Evolutionary conservation across 2,329 filamentous ascomycete genomes (phyloP).

Genomic region (Talaromyces sp.): DNA sequence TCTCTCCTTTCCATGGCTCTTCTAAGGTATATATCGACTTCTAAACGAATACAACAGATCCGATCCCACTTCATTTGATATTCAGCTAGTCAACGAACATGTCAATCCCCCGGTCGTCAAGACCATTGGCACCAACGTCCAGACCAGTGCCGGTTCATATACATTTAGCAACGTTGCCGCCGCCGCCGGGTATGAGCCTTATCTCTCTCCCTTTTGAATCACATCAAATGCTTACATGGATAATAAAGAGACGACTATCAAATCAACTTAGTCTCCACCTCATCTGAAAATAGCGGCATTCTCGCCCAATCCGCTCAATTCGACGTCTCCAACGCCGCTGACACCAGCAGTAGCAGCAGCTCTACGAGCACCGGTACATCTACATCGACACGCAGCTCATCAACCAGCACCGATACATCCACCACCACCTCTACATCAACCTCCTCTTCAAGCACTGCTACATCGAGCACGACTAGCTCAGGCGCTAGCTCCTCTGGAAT

Average conservation of each 20-base stretch:
- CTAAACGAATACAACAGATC: conserved; percentile 27
- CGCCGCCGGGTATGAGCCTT: neutral
- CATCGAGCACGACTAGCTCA: conserved; percentile 21
- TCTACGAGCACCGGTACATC: neutral
- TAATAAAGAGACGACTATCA: conserved; percentile 37
- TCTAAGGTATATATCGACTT: neutral
- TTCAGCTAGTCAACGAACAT: conserved; percentile 43
- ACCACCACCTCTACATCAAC: conserved; percentile 17
- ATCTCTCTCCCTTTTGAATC: neutral
- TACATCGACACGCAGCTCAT: conserved; percentile 15
- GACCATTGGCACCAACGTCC: conserved; percentile 34
- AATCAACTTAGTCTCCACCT: conserved; percentile 40
- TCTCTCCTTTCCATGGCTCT: neutral
- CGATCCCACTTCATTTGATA: conserved; percentile 39
- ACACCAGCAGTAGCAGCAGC: conserved; percentile 14
- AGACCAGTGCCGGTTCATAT: conserved; percentile 35
- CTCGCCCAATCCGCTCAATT: conserved; percentile 41
- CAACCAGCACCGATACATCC: conserved; percentile 22
- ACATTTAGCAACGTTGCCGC: conserved; percentile 31
- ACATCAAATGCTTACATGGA: neutral
- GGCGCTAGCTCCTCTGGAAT: conserved; percentile 19
- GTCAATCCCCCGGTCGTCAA: conserved; percentile 33
- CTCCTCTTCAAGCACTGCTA: conserved; percentile 22
- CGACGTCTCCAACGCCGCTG: conserved; percentile 22
- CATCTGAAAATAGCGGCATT: conserved; percentile 35